Evolutionary conservation across 257 asterid species (phyloP).

Genomic region (Salvia hispanica): DNA sequence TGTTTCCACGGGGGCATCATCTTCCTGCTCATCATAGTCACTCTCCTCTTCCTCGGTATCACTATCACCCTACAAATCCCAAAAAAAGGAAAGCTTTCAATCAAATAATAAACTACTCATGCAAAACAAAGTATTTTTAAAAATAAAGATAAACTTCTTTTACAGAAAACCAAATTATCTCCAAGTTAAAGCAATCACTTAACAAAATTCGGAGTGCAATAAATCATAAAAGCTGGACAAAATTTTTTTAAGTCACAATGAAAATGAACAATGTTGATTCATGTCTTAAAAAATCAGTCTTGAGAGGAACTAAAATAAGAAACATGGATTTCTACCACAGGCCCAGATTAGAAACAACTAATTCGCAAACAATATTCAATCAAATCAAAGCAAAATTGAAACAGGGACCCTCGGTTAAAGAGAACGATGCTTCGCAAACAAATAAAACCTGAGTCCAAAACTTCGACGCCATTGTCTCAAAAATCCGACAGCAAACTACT

Average conservation of each 20-base stretch:
- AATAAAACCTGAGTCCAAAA: constrained; percentile 61
- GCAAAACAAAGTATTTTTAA: neutral
- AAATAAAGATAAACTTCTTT: neutral
- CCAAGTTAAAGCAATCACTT: neutral
- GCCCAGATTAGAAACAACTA: neutral
- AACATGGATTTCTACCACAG: neutral
- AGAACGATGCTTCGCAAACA: neutral
- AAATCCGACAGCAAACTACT: constrained; percentile 12
- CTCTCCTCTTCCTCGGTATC: constrained; percentile 67
- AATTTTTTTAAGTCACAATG: too few relatives aligned
- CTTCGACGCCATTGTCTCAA: constrained; percentile 47
- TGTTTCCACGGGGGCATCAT: constrained; percentile 40
- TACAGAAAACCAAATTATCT: neutral
- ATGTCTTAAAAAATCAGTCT: neutral
- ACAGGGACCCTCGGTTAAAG: neutral
- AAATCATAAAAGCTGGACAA: too few relatives aligned
- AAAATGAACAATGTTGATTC: neutral
- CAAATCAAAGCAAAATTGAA: too few relatives aligned
- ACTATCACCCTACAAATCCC: constrained; percentile 57
- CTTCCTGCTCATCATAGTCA: constrained; percentile 51
- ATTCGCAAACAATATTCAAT: neutral
- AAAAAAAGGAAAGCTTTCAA: neutral
- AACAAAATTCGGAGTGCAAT: neutral
- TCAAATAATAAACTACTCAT: neutral
- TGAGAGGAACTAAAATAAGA: neutral